Conservation (phyloP, 2,329 filamentous ascomycete genomes). For the Talaromyces islandicus region DNA sequence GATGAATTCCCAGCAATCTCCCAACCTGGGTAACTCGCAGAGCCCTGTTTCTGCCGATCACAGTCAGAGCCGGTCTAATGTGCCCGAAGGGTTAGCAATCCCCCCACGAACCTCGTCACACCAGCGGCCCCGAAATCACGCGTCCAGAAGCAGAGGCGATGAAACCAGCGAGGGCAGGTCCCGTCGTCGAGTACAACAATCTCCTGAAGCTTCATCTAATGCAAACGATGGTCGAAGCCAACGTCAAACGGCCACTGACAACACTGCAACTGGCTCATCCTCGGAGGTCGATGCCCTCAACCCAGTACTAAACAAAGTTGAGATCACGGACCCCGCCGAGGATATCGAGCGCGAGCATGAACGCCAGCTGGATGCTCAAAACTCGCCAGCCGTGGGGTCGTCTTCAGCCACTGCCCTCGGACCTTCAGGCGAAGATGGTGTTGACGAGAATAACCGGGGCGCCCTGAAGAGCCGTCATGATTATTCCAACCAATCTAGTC, state of each 20-base stretch:
- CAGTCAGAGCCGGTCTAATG: conserved; percentile 26
- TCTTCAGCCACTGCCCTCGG: conserved; percentile 44
- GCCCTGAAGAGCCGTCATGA: conserved; percentile 48
- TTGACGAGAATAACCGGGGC: conserved; percentile 37
- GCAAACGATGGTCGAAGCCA: conserved; percentile 36
- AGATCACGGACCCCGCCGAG: conserved; percentile 69
- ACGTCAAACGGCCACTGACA: conserved; percentile 24
- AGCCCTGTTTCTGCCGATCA: conserved; percentile 33
- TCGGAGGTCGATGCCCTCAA: conserved; percentile 56
- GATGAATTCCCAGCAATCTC: conserved; percentile 39
- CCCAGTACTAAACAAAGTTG: conserved; percentile 68
- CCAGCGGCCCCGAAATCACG: conserved; percentile 43
- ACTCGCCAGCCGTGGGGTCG: conserved; percentile 38
- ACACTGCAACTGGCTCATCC: conserved; percentile 47
- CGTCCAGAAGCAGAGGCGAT: conserved; percentile 30
- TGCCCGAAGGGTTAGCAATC: conserved; percentile 54
- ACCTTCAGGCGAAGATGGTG: conserved; percentile 45
- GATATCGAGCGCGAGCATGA: conserved; percentile 68
- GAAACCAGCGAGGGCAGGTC: conserved; percentile 36
- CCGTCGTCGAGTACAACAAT: conserved; percentile 42
- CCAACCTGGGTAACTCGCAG: conserved; percentile 36
- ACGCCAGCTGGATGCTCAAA: conserved; percentile 56
- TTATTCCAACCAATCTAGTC: conserved; percentile 45
- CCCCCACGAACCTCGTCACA: conserved; percentile 79
- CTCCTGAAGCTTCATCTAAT: conserved; percentile 40